Conservation (phyloP, 2,329 filamentous ascomycete genomes). For the Aspergillus transmontanensis region DNA sequence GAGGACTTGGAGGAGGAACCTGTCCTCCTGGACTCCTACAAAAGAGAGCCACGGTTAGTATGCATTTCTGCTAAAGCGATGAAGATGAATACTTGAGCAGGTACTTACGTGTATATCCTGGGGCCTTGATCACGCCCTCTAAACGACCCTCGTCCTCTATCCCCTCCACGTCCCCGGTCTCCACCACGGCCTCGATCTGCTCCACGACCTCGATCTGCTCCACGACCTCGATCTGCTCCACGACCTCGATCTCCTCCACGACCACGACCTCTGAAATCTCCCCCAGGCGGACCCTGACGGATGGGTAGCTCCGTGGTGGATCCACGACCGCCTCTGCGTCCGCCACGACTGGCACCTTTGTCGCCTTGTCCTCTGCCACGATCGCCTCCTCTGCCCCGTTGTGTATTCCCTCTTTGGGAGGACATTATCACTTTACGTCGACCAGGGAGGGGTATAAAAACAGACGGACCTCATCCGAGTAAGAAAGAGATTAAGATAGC, state of each 20-base stretch:
- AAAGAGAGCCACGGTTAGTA: neutral
- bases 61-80: neutral
- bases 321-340: slow-evolving; percentile 30
- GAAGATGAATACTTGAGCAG: neutral
- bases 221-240: too few species aligned
- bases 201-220: neutral
- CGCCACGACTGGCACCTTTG: slow-evolving; percentile 25
- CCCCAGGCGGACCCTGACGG: slow-evolving; percentile 17
- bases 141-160: neutral
- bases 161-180: slow-evolving; percentile 10
- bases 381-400: slow-evolving; percentile 19
- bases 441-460: neutral
- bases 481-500: neutral
- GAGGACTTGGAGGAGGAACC: slow-evolving; percentile 22
- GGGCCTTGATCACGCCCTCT: slow-evolving; percentile 22
- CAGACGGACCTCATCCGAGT: neutral
- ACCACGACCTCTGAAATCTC: slow-evolving; percentile 24
- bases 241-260: neutral
- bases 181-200: neutral
- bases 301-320: slow-evolving; percentile 25
- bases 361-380: slow-evolving; percentile 16
- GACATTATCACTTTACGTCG: slow-evolving; percentile 17
- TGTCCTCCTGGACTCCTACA: slow-evolving; percentile 24
- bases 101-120: slow-evolving; percentile 34
- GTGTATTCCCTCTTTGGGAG: slow-evolving; percentile 16